Base-by-base conservation (phyloP, 768 basidiomycete species). In the Termitomyces sp. region DNA sequence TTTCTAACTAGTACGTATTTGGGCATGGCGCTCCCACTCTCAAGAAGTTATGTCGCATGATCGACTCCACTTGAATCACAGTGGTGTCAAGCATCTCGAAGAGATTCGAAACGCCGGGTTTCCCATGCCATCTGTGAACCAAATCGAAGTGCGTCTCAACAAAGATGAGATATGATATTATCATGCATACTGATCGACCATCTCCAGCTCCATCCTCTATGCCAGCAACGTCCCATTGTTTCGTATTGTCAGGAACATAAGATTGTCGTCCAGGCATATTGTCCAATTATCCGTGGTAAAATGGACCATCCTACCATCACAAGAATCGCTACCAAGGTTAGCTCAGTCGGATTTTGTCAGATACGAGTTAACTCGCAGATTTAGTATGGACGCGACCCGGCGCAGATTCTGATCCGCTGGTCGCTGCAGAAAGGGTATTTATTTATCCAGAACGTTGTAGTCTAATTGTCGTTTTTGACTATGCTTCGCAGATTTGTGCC, bases 381-480 rank as follows among this genome's bases (percentile, higher is more conserved):
- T 22, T 59, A 91, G 86, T 70, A 84, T 62, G 69, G 71, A 43
- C 81, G 83, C 55, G 82, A 86, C 43, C 80, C 82, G 5, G 86
- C 92, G 18, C 94, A 97, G 65, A 77, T 96, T 46, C 80, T 97
- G 16, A 74, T 97, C 56, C 83, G 95, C 24, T 97, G 94, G 92
- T 94, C 92, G 30, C 73, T 98, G 38, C 94, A 97, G 69, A 83
- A 80, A 66, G 85, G 86, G 89, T 90, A 64, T 50, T 81, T n/a
- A 35, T 35, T 2, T 36, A 55, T 56, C 54, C 33, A 42, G 20
- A 38, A 30, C 28, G 24, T 5, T 48, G 14, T 8, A 48, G n/a
- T 6, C 32, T 30, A 8, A 30, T 40, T 24, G 26, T 58, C 16
- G 16, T 56, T 54, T 58, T 18, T n/a, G 42, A 32, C 49, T n/a